phyloP scores from a whole-genome alignment of 164 flowering plant genomes.

The Echeveria elegans region DNA sequence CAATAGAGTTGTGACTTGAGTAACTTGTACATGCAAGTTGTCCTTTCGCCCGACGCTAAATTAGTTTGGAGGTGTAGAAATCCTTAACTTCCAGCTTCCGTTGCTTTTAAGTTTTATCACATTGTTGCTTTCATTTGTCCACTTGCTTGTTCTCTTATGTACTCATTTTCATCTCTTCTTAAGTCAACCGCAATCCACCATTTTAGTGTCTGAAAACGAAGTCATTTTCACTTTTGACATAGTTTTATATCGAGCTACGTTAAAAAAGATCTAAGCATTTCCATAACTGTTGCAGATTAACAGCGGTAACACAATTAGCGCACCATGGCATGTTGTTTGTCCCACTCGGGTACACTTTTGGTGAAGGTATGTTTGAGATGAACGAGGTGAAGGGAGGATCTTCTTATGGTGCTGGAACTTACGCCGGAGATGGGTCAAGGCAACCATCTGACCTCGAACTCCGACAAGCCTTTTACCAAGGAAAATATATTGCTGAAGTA shows the following conservation, averaged over 20 bases:
- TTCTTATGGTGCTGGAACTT: slow-evolving; percentile 79
- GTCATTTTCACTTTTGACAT: background rate
- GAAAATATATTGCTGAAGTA: slow-evolving; percentile 57
- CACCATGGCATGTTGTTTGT: slow-evolving; percentile 78
- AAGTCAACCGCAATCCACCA: too few relatives aligned
- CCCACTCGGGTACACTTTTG: slow-evolving; percentile 76
- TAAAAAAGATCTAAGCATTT: background rate
- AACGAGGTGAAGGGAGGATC: slow-evolving; percentile 70
- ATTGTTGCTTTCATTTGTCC: too few relatives aligned
- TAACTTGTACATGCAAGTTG: background rate
- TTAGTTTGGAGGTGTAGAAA: too few relatives aligned
- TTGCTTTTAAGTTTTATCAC: too few relatives aligned
- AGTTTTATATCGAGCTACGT: background rate
- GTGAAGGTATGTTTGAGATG: slow-evolving; percentile 75
- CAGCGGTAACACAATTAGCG: slow-evolving; percentile 63
- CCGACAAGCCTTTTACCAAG: slow-evolving; percentile 77
- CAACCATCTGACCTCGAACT: slow-evolving; percentile 65
- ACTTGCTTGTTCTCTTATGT: too few relatives aligned
- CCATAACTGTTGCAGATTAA: slow-evolving; percentile 35
- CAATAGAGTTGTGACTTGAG: too few relatives aligned
- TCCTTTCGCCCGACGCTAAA: background rate
- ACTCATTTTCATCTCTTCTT: too few relatives aligned
- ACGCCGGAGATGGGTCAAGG: slow-evolving; percentile 64
- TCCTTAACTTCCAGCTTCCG: too few relatives aligned
- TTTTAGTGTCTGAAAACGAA: background rate